Conservation (phyloP, 2,329 filamentous ascomycete species). For the Tolypocladium inflatum region DNA sequence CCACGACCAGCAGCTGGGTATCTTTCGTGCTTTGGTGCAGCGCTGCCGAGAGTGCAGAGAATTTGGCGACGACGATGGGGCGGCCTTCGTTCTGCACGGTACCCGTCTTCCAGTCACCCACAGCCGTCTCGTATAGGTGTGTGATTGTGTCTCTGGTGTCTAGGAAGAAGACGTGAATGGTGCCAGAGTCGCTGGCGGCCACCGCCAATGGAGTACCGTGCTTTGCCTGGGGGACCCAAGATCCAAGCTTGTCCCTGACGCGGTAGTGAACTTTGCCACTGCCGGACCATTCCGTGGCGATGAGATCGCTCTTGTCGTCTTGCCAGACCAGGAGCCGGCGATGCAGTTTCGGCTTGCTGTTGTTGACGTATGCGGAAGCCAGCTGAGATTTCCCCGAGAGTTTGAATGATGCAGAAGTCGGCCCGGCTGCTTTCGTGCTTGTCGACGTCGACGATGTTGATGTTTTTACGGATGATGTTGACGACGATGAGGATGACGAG, state of each 20-base stretch:
- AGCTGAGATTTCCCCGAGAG: constrained; percentile 9
- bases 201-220: constrained; percentile 11
- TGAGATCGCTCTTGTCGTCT: constrained; percentile 10
- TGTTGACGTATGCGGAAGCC: constrained; percentile 5
- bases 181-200: constrained; percentile 6
- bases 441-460: background rate
- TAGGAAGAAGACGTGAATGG: constrained; percentile 13
- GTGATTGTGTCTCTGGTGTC: constrained; percentile 6
- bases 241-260: constrained; percentile 5
- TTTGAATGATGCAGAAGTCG: constrained; percentile 3
- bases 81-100: constrained; percentile 1
- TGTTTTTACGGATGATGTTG: background rate
- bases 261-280: constrained; percentile 2
- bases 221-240: constrained; percentile 3
- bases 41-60: constrained; percentile 9
- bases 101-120: constrained; percentile 8
- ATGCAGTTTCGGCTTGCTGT: background rate
- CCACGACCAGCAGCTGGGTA: constrained; percentile 6
- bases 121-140: constrained; percentile 6
- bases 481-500: background rate
- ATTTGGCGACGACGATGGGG: constrained; percentile 1
- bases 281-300: constrained; percentile 6
- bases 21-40: constrained; percentile 8
- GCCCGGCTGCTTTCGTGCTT: background rate
- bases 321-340: constrained; percentile 12